phyloP scores from a whole-genome alignment of 257 asterid genomes.

The Salvia splendens region DNA sequence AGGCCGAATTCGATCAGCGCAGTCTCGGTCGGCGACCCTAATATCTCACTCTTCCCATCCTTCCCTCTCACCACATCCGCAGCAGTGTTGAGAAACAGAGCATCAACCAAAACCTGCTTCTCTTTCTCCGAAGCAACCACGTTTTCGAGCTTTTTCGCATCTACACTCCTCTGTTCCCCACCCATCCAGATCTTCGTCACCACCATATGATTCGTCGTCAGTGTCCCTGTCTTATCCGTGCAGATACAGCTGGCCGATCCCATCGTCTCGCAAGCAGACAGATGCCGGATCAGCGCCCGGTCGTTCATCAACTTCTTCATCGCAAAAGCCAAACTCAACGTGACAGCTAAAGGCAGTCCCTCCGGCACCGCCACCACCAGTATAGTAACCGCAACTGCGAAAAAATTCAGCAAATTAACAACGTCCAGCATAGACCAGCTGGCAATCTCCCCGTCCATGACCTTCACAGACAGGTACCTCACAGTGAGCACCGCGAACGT shows the following conservation, averaged over 20 bases:
- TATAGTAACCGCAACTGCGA: conserved; percentile 76
- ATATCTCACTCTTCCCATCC: conserved; percentile 51
- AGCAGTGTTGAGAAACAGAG: conserved; percentile 65
- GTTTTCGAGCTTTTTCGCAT: conserved; percentile 30
- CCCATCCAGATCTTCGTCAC: conserved; percentile 62
- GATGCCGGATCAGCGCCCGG: conserved; percentile 64
- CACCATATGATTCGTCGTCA: conserved; percentile 82
- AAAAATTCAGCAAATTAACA: conserved; percentile 53
- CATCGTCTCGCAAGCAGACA: conserved; percentile 86
- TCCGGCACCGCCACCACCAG: conserved; percentile 89
- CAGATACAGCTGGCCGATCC: conserved; percentile 81
- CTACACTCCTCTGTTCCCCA: conserved; percentile 55
- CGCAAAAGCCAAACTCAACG: conserved; percentile 80
- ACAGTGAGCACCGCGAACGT: conserved; percentile 64
- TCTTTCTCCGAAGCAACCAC: conserved; percentile 40
- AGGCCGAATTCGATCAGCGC: conserved; percentile 69
- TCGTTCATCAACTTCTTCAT: conserved; percentile 82
- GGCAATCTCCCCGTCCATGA: conserved; percentile 36
- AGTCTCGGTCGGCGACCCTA: conserved; percentile 84
- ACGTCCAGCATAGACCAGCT: conserved; percentile 56
- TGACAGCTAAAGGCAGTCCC: conserved; percentile 83
- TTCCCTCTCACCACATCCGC: conserved; percentile 65
- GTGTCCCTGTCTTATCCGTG: conserved; percentile 81
- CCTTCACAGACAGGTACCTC: conserved; percentile 51
- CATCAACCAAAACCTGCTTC: conserved; percentile 39